These are phyloP conservation scores for Ogataea pignaliae DNA, from an alignment of 805 yeast species.

Conservation along the genomic window DNA sequence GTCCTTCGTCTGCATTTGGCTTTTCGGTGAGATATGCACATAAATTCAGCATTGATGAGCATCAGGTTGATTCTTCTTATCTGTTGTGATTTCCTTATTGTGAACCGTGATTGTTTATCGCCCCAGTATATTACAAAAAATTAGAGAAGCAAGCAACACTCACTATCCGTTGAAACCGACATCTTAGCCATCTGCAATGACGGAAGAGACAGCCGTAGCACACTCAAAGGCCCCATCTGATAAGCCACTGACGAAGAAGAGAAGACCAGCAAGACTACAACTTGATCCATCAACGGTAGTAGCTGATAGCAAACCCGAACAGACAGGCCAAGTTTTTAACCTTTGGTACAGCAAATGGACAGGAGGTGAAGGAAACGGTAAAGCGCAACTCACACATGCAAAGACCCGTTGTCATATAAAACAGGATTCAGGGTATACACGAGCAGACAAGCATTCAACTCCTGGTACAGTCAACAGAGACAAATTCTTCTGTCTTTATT, in stretches of 20 bases:
- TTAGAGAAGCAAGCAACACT: no score
- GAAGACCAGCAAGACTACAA: constrained; percentile 66
- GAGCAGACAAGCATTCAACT: constrained; percentile 47
- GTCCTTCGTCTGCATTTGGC: no score
- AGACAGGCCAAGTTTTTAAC: constrained; percentile 75
- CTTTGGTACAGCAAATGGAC: constrained; percentile 91
- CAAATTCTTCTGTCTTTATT: constrained; percentile 67
- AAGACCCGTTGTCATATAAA: constrained; percentile 58
- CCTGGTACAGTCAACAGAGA: constrained; percentile 25
- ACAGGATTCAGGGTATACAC: constrained; percentile 71
- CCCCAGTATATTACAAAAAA: no score
- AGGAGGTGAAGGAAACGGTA: constrained; percentile 58
- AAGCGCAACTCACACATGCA: constrained; percentile 33
- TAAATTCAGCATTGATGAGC: no score
- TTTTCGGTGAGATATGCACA: no score
- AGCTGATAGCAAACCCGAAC: constrained; percentile 64
- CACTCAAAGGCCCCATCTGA: not conserved
- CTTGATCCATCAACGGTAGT: constrained; percentile 57
- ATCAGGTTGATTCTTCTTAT: no score
- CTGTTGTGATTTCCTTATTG: no score
- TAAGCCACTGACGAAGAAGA: constrained; percentile 4
- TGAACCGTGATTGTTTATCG: no score
- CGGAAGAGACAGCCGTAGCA: not conserved
- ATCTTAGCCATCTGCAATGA: not conserved
- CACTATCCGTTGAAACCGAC: no score